These are phyloP conservation scores for Aureoboletus auriporus DNA, from an alignment of 768 basidiomycete genomes.

Conservation along the genomic window DNA sequence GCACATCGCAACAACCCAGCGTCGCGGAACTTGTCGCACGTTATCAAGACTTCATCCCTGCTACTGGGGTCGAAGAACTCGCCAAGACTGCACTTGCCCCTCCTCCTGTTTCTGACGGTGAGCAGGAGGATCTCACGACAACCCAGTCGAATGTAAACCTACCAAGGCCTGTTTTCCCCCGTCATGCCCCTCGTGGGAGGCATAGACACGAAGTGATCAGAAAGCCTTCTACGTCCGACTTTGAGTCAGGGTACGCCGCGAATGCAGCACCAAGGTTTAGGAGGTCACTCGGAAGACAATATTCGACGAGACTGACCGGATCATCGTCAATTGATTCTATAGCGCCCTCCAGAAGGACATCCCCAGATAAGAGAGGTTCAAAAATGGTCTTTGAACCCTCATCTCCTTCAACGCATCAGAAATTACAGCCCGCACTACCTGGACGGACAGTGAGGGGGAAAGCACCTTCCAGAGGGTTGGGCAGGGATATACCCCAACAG, in stretches of 20 bases:
- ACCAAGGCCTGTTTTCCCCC: constrained; percentile 26
- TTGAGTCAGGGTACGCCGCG: constrained; percentile 89
- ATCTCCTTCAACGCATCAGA: constrained; percentile 22
- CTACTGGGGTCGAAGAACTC: constrained; percentile 68
- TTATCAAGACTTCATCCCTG: constrained; percentile 74
- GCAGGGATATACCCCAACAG: constrained; percentile 37
- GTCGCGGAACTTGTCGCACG: constrained; percentile 86
- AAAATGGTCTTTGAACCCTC: constrained; percentile 35
- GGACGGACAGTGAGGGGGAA: constrained; percentile 38
- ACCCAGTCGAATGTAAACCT: constrained; percentile 17
- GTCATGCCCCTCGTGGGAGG: constrained; percentile 42
- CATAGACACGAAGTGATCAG: constrained; percentile 44
- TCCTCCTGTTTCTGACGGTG: constrained; percentile 69
- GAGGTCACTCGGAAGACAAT: constrained; percentile 36
- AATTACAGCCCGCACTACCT: constrained; percentile 24
- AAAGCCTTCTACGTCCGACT: constrained; percentile 73
- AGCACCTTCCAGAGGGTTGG: constrained; percentile 27
- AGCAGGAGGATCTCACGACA: constrained; percentile 54
- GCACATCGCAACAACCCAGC: constrained; percentile 50
- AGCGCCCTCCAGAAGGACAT: constrained; percentile 58
- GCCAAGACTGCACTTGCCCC: constrained; percentile 68
- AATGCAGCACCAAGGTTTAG: constrained; percentile 81
- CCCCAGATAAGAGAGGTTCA: constrained; percentile 64
- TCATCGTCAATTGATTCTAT: constrained; percentile 50
- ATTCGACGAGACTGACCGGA: constrained; percentile 51